A percentile compares a stretch with the other conserved stretches of the same genome.
These are phyloP conservation scores for Rhizopogon sp. DNA, from an alignment of 768 basidiomycete species.

Conservation along the genomic window DNA sequence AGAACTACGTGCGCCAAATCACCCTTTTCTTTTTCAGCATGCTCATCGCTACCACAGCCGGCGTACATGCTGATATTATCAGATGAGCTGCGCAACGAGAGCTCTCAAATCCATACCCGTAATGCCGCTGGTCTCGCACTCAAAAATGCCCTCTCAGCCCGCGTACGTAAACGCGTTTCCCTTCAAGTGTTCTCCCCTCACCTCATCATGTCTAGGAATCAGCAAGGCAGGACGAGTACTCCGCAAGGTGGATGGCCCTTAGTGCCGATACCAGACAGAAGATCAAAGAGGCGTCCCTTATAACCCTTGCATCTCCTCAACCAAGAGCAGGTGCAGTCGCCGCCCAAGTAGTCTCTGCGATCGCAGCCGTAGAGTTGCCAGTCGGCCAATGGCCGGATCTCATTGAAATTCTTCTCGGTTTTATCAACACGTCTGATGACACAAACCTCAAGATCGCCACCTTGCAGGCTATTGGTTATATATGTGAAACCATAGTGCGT, in stretches of 20 bases:
- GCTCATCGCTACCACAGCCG: constrained; percentile 45
- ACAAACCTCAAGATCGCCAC: constrained; percentile 79
- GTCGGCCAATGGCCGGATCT: constrained; percentile 85
- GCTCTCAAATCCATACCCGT: constrained; percentile 63
- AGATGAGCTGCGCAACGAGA: constrained; percentile 76
- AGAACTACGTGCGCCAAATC: constrained; percentile 77
- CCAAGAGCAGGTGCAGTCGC: constrained; percentile 80
- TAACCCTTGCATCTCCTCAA: constrained; percentile 70
- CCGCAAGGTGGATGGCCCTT: constrained; percentile 79
- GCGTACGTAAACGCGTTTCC: constrained; percentile 53
- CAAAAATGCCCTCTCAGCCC: constrained; percentile 90
- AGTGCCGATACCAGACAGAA: constrained; percentile 61
- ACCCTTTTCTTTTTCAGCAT: constrained; percentile 1
- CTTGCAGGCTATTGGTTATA: constrained; percentile 92
- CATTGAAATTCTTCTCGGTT: constrained; percentile 82
- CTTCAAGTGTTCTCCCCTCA: constrained; percentile 13
- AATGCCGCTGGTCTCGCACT: constrained; percentile 96
- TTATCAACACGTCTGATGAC: constrained; percentile 72
- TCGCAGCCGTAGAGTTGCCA: constrained; percentile 91
- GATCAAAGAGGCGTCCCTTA: constrained; percentile 85
- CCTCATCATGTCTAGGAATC: constrained; percentile 48
- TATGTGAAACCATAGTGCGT: constrained; percentile 95
- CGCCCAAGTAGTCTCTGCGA: constrained; percentile 90
- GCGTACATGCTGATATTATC: constrained; percentile 92
- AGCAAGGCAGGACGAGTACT: constrained; percentile 68